These are phyloP conservation scores for Penicillium cinerascens DNA, from an alignment of 495 filamentous ascomycete species.

Conservation along the genomic window DNA sequence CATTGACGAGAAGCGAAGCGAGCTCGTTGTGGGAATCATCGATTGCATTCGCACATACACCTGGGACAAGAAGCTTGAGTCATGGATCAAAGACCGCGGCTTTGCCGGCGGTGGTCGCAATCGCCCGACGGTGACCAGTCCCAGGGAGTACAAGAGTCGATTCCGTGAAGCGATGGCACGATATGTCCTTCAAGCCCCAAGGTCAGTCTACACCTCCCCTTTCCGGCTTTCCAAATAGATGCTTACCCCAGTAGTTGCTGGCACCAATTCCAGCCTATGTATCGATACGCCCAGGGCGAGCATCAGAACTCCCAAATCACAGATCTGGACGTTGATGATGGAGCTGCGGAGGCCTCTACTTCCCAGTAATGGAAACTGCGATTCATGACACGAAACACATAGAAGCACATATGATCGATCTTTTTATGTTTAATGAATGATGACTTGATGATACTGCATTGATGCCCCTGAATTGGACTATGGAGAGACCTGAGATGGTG, in stretches of 20 bases:
- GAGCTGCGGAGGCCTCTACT: constrained; percentile 4
- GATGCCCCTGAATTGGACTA: background rate
- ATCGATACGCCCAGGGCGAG: constrained; percentile 39
- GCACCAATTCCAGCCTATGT: constrained; percentile 63
- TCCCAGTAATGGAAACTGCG: constrained; percentile 1
- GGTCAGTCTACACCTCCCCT: constrained; percentile 33
- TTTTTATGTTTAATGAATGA: background rate
- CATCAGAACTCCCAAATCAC: constrained; percentile 23
- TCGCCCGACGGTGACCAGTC: constrained; percentile 90
- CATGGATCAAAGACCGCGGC: constrained; percentile 96
- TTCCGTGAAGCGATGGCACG: constrained; percentile 96
- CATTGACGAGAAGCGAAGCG: constrained; percentile 82
- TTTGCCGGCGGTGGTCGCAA: constrained; percentile 83
- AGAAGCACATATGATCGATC: background rate
- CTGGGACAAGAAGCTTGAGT: constrained; percentile 99
- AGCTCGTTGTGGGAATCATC: constrained; percentile 95
- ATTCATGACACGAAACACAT: background rate
- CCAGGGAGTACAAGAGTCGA: constrained; percentile 93
- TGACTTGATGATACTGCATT: constrained; percentile 11
- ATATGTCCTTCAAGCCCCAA: constrained; percentile 75
- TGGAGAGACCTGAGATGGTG: background rate
- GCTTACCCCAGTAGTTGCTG: constrained; percentile 52
- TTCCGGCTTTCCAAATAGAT: background rate
- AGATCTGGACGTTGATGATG: constrained; percentile 27
- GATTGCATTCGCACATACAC: constrained; percentile 98